Conservation (phyloP, 306 rosid genomes). For the Vicia villosa region DNA sequence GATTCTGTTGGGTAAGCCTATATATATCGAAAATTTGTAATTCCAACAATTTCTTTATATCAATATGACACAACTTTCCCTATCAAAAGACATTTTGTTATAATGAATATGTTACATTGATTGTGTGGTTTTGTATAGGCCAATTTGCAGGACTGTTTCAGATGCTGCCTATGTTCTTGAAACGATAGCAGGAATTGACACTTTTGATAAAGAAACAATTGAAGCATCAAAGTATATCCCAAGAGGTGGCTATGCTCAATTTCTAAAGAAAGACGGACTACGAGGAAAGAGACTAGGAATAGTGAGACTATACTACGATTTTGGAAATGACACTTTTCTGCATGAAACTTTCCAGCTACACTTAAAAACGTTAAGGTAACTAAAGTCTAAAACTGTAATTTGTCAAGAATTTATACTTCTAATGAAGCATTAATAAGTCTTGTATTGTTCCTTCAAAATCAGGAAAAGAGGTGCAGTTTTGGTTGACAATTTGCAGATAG, state of each 20-base stretch:
- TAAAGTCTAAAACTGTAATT: no score
- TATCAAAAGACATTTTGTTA: background rate
- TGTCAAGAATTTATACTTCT: no score
- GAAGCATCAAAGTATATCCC: conserved; percentile 57
- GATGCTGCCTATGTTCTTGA: conserved; percentile 71
- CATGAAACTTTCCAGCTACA: conserved; percentile 43
- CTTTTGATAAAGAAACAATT: no score
- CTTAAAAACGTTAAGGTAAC: conserved; percentile 58
- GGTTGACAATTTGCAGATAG: no score
- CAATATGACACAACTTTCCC: background rate
- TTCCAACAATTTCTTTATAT: no score
- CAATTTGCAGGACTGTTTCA: conserved; percentile 65
- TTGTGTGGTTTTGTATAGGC: conserved; percentile 39
- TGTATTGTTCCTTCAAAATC: no score
- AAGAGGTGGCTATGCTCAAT: conserved; percentile 56
- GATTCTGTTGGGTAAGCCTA: conserved; percentile 64
- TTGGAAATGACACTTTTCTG: conserved; percentile 30
- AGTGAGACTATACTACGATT: conserved; percentile 33
- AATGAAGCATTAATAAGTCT: no score
- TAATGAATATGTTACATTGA: background rate
- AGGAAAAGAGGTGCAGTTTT: no score
- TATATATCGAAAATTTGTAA: background rate
- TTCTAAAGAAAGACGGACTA: conserved; percentile 51
- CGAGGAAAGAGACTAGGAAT: conserved; percentile 69
- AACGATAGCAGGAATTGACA: conserved; percentile 57